A percentile compares a stretch with the other conserved stretches of the same genome.
phyloP scores from a whole-genome alignment of 75 land plant species.

The Adiantum capillusveneris region DNA sequence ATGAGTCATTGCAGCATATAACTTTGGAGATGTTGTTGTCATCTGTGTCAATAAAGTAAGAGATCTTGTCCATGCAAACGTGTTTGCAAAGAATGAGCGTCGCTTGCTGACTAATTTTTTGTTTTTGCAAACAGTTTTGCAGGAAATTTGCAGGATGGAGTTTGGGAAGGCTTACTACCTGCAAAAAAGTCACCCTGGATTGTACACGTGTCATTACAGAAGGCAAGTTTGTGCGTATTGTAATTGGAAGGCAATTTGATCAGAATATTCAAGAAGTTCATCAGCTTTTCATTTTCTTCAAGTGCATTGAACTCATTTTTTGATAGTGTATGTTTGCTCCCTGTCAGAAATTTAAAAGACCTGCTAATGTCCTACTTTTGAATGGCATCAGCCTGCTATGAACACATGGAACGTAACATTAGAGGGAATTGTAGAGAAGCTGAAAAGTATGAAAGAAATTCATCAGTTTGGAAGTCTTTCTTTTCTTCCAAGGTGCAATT shows the following conservation, averaged over 20 bases:
- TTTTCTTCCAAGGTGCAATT: neutral
- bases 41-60: neutral
- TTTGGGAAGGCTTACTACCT: neutral
- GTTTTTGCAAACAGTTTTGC: neutral
- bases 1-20: neutral
- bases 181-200: constrained; percentile 4
- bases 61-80: neutral
- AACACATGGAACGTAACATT: neutral
- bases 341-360: no score
- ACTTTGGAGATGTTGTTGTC: neutral
- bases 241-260: neutral
- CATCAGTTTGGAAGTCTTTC: neutral
- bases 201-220: neutral
- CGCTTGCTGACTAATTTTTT: neutral
- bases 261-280: neutral
- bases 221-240: neutral
- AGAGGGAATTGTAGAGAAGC: neutral
- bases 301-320: neutral
- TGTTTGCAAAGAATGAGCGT: no score
- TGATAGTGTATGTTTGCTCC: neutral
- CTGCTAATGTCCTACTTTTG: no score
- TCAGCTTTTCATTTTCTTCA: neutral
- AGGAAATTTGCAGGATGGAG: neutral
- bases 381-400: neutral
- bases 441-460: neutral